Percentiles rank a stretch among this genome's conserved stretches.
Conservation (phyloP, 2,329 filamentous ascomycete species). For the Cercospora zeina region DNA sequence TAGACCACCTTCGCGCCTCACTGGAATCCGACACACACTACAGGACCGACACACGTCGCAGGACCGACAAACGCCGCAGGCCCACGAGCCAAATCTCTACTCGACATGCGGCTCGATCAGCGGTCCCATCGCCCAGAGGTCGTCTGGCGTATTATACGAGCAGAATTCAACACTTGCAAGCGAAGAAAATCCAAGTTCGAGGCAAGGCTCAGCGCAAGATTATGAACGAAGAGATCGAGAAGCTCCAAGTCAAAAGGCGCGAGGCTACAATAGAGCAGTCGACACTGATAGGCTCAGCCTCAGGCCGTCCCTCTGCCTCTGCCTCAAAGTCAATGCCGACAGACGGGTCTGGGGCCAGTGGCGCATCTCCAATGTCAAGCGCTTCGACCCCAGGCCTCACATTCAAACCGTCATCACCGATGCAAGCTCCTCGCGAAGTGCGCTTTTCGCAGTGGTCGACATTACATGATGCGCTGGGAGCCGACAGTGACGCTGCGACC, state of each 20-base stretch:
- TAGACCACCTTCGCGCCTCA: neutral
- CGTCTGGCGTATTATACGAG: neutral
- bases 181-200: neutral
- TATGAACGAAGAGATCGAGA: neutral
- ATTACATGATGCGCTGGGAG: neutral
- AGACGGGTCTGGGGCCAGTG: neutral
- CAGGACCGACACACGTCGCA: too few species aligned
- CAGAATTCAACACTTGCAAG: neutral
- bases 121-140: neutral
- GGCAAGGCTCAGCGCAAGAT: neutral
- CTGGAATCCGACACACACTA: neutral
- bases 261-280: neutral
- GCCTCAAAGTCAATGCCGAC: neutral
- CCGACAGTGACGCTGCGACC: neutral
- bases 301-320: too few species aligned
- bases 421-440: slow-evolving; percentile 6
- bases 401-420: slow-evolving; percentile 11
- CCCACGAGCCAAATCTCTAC: neutral
- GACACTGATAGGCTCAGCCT: neutral
- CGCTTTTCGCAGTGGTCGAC: slow-evolving; percentile 5
- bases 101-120: neutral
- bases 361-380: neutral
- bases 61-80: neutral
- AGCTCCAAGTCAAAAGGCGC: neutral
- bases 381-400: slow-evolving; percentile 5